Percentiles rank a stretch among this genome's conserved stretches.
Conservation (phyloP, 2,329 filamentous ascomycete species). For the Cytospora chrysosperma region DNA sequence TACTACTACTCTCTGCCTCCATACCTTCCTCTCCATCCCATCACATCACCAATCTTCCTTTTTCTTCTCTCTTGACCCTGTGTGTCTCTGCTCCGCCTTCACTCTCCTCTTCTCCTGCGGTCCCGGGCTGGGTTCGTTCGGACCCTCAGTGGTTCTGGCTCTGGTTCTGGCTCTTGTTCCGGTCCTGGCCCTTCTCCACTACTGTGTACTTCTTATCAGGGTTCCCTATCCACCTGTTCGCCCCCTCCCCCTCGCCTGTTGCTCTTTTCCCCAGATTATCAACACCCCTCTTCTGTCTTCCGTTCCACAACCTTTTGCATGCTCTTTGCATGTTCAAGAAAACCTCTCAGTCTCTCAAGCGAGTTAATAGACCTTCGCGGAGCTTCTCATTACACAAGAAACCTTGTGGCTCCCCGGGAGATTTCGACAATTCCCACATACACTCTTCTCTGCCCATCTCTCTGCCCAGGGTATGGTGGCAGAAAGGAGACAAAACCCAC, state of each 20-base stretch:
- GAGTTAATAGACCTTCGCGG: conserved; percentile 5
- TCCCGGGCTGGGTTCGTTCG: not conserved
- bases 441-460: not conserved
- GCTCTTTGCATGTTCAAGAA: conserved; percentile 8
- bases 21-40: not conserved
- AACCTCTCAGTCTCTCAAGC: not conserved
- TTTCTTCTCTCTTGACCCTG: not conserved
- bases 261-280: conserved; percentile 13
- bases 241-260: conserved; percentile 16
- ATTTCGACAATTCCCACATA: conserved; percentile 14
- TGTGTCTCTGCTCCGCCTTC: not conserved
- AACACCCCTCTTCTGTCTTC: conserved; percentile 12
- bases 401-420: conserved; percentile 5
- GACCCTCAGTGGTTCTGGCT: not conserved
- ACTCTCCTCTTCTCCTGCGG: not conserved
- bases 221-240: conserved; percentile 7
- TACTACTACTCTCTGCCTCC: not conserved
- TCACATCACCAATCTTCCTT: not conserved
- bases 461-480: not conserved
- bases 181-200: conserved; percentile 14
- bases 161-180: conserved; percentile 2
- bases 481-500: not conserved
- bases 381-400: conserved; percentile 1
- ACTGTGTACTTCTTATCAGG: not conserved
- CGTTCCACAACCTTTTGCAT: conserved; percentile 12